phyloP scores from a whole-genome alignment of 2,329 filamentous ascomycete genomes.

The Colletotrichum simmondsii region DNA sequence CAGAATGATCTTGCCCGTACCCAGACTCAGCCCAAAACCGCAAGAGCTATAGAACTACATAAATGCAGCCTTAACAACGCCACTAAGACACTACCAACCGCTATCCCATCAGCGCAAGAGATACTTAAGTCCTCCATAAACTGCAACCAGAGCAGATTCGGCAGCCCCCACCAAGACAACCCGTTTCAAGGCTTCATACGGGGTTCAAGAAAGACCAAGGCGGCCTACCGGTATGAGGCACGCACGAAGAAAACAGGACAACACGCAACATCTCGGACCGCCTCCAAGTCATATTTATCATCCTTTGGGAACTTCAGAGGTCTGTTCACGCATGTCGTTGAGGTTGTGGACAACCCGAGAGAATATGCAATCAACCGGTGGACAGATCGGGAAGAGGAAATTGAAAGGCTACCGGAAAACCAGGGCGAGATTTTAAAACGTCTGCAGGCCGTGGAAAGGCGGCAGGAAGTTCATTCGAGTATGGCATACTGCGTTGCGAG shows the following conservation, averaged over 20 bases:
- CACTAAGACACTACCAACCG: fast-evolving
- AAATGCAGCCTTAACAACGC: fast-evolving
- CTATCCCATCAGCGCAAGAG: not conserved
- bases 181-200: not conserved
- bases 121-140: not conserved
- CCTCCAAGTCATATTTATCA: fast-evolving
- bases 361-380: not conserved
- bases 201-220: not conserved
- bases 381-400: not conserved
- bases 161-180: not conserved
- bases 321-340: not conserved
- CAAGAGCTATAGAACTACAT: not conserved
- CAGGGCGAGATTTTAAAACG: fast-evolving
- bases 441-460: not conserved
- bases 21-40: too few species aligned
- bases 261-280: fast-evolving
- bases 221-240: not conserved
- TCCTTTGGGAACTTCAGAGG: fast-evolving
- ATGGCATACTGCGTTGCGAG: not conserved
- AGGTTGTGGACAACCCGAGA: not conserved
- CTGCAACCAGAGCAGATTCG: not conserved
- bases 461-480: not conserved
- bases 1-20: too few species aligned
- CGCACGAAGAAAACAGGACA: not conserved
- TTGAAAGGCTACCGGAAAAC: not conserved